Base-by-base conservation (phyloP, 176 grass and related monocot genomes). In the Secale cereale region DNA sequence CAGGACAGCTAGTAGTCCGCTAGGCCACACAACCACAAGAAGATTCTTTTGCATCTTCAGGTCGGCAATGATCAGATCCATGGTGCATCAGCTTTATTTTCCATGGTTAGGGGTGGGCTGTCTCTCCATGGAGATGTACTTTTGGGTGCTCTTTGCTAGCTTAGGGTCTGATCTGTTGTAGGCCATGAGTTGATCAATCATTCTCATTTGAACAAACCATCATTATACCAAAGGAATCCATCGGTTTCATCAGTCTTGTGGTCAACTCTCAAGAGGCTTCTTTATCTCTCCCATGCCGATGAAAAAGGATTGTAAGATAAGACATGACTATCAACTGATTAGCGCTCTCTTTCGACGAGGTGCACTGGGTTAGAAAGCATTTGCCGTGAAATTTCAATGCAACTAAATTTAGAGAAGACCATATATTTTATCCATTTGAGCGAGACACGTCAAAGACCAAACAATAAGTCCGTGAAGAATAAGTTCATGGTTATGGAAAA, bases 161-260 rank as follows among this genome's bases (percentile, higher is more conserved):
- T 46, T 67, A 48, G 22, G 28, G 85, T 73, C 27, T 15, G 12
- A 15, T 62, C 13, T 30, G 13, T 35, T 35, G 35, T 70, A 10
- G 2, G 12, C 76, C 59, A 74, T 23, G 41, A 17, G 57, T 15
- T 37, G 37, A 65, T 23, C 22, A 65, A 86, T 81, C 57, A 65
- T 75, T 11, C 48, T 43, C 43, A 32, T 37, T 76, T 66, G 41
- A 87, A 81, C 69, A 81, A 81, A 81, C 62, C 22, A 5, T 17
- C 56, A 2, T 12, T 22, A 22, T 27, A 59, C 16, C 22, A 8
- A 22, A 30, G 33, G 8, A 6, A 31, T 20, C 48, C n/a, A 73
- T n/a, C 2, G 2, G n/a, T 14, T 40, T n/a, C 39, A 8, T 71
- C 15, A 59, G 5, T 32, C 26, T 30, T n/a, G 63, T 37, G 32